Conservation (phyloP, 306 rosid species). For the Castanea crenata region DNA sequence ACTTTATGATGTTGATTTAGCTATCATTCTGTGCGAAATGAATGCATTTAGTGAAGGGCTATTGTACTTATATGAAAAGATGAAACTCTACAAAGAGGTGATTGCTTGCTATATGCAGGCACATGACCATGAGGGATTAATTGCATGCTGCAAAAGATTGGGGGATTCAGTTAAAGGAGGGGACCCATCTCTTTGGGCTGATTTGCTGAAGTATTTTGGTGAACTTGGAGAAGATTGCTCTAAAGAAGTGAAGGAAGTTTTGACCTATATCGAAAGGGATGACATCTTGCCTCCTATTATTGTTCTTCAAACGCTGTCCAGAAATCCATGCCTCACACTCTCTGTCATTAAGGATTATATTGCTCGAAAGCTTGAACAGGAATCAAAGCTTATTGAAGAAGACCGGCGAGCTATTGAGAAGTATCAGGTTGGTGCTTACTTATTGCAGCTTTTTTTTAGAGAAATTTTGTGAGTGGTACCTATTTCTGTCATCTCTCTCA, state of each 20-base stretch:
- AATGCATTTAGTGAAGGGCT: conserved; percentile 83
- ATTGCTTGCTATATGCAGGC: conserved; percentile 95
- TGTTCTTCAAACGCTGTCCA: conserved; percentile 88
- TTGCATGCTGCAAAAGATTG: conserved; percentile 90
- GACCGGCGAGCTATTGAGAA: conserved; percentile 86
- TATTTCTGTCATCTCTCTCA: conserved; percentile 4
- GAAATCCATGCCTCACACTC: conserved; percentile 87
- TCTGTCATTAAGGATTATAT: conserved; percentile 93
- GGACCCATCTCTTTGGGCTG: conserved; percentile 97
- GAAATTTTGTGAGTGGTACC: neutral
- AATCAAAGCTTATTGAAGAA: conserved; percentile 89
- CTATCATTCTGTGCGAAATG: conserved; percentile 92
- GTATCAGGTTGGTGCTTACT: conserved; percentile 69
- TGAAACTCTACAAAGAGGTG: conserved; percentile 95
- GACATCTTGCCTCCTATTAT: conserved; percentile 93
- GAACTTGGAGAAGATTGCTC: conserved; percentile 99
- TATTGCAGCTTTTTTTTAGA: conserved; percentile 4
- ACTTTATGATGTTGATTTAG: conserved; percentile 89
- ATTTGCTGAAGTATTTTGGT: conserved; percentile 87
- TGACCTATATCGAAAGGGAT: conserved; percentile 86
- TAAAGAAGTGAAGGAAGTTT: conserved; percentile 94
- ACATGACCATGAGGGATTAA: conserved; percentile 89
- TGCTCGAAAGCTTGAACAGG: conserved; percentile 94
- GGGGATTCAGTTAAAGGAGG: conserved; percentile 95
- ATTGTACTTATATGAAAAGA: conserved; percentile 86